Percentiles rank a stretch among this genome's conserved stretches.
phyloP scores from a whole-genome alignment of 164 flowering plant genomes.

The Litsea cubeba region DNA sequence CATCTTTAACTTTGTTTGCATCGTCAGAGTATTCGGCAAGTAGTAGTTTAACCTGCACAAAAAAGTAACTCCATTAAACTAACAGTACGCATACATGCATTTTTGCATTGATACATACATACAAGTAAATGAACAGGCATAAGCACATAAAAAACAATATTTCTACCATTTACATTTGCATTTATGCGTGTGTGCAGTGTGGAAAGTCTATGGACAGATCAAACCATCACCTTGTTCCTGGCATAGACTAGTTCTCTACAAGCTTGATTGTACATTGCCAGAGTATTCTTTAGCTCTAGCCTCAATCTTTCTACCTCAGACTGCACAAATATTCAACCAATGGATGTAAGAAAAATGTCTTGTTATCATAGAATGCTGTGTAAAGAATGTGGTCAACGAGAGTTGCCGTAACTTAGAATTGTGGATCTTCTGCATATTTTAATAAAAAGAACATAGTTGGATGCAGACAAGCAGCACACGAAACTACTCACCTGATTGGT shows the following conservation, averaged over 20 bases:
- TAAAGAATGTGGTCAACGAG: not conserved
- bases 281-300: slow-evolving; percentile 44
- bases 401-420: not conserved
- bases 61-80: not conserved
- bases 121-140: not conserved
- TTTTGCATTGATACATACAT: not conserved
- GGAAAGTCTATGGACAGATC: not conserved
- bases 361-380: not conserved
- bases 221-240: slow-evolving; percentile 46
- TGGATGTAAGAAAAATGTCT: not conserved
- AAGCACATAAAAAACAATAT: too few relatives aligned
- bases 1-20: slow-evolving; percentile 43
- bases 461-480: not conserved
- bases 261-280: slow-evolving; percentile 55
- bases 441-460: not conserved
- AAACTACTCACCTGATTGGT: slow-evolving; percentile 30
- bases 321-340: slow-evolving; percentile 25
- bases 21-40: slow-evolving; percentile 65
- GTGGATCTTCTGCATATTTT: not conserved
- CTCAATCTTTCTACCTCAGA: slow-evolving; percentile 44
- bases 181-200: not conserved
- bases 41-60: slow-evolving; percentile 51
- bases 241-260: slow-evolving; percentile 63
- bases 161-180: not conserved
- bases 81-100: not conserved